phyloP scores from a whole-genome alignment of 805 yeast genomes.

The Aciculoconidium aculeatum region DNA sequence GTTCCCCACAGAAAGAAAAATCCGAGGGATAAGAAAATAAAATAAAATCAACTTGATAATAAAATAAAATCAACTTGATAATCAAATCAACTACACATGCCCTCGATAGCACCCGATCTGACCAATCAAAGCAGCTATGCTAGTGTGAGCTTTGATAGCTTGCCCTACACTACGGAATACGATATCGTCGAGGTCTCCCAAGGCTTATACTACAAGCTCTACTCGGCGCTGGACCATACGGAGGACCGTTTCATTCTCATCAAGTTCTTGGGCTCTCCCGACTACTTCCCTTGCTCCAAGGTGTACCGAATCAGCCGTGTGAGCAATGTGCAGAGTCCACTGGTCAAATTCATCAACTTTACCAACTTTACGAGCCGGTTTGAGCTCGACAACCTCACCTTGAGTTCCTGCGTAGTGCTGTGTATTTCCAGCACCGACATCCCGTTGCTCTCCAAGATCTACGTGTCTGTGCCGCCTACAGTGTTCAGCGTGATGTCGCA shows the following conservation, averaged over 20 bases:
- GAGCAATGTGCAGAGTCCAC: slow-evolving; percentile 17
- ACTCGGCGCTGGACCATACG: slow-evolving; percentile 18
- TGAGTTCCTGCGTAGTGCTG: slow-evolving; percentile 33
- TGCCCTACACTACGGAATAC: no score
- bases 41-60: no score
- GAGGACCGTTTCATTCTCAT: slow-evolving; percentile 23
- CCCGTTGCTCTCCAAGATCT: slow-evolving; percentile 37
- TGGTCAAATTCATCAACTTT: slow-evolving; percentile 36
- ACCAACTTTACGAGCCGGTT: slow-evolving; percentile 31
- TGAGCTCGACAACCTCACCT: slow-evolving; percentile 21
- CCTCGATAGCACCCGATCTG: no score
- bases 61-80: no score
- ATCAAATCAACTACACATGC: no score
- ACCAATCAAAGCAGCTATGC: no score
- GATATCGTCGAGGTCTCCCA: slow-evolving; percentile 29
- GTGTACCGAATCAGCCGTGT: slow-evolving; percentile 32
- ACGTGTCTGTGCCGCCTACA: slow-evolving; percentile 41
- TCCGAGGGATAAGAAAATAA: no score
- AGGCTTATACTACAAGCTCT: slow-evolving; percentile 28
- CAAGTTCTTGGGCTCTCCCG: slow-evolving; percentile 36
- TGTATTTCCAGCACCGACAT: slow-evolving; percentile 29
- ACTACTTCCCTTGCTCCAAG: slow-evolving; percentile 25
- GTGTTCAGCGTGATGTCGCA: slow-evolving; percentile 30
- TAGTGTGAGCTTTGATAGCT: no score
- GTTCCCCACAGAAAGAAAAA: no score